Conservation (phyloP, 2,329 filamentous ascomycete species). For the Shiraia bambusicola region DNA sequence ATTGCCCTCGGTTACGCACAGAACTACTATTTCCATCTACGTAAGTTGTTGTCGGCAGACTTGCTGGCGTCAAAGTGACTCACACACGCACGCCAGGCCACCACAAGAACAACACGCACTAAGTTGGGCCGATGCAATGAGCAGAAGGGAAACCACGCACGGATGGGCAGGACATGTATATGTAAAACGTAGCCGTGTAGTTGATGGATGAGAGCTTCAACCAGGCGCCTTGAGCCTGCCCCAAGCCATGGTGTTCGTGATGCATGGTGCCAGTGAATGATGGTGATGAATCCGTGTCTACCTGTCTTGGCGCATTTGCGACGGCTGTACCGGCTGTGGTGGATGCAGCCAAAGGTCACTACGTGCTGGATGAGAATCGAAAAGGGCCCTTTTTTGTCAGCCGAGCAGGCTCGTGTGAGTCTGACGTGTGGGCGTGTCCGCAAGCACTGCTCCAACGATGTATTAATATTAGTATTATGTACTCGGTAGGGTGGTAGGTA, state of each 20-base stretch:
- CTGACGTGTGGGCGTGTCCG: constrained; percentile 2
- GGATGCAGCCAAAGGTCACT: background rate
- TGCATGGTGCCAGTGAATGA: background rate
- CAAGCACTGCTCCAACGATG: constrained; percentile 6
- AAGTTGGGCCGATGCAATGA: constrained; percentile 41
- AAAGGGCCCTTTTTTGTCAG: too few relatives aligned
- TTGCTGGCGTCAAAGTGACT: constrained; percentile 14
- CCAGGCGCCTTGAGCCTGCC: too few relatives aligned
- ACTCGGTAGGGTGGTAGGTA: too few relatives aligned
- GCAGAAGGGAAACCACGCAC: constrained; percentile 5
- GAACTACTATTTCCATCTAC: constrained; percentile 99
- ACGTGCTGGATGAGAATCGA: too few relatives aligned
- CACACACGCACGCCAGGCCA: constrained; percentile 64
- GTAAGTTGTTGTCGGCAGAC: constrained; percentile 60
- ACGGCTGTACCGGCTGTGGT: background rate
- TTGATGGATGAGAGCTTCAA: too few relatives aligned
- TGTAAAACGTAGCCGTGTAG: constrained; percentile 40
- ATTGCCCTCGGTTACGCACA: constrained; percentile 87
- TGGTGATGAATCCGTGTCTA: too few relatives aligned
- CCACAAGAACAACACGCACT: constrained; percentile 99
- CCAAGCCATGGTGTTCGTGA: background rate
- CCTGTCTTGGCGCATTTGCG: too few relatives aligned
- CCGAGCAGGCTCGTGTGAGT: constrained; percentile 1
- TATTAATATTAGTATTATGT: too few relatives aligned
- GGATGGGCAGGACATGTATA: constrained; percentile 36